Evolutionary conservation across 2,329 filamentous ascomycete genomes (phyloP).

Genomic region (Chrysoporthe deuterocubensis): DNA sequence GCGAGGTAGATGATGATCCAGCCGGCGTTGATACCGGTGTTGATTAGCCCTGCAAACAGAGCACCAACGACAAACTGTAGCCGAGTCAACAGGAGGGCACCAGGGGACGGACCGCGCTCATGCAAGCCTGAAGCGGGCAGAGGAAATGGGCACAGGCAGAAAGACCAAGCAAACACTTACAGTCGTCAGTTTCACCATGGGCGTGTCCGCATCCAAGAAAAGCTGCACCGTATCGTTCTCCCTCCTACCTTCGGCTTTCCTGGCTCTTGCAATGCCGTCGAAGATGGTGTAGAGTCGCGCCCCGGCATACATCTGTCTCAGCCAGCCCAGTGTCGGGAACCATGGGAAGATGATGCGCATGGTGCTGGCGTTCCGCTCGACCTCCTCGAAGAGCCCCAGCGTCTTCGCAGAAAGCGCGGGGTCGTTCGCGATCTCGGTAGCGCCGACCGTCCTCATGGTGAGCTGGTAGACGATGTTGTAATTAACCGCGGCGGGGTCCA

Average conservation of each 20-base stretch:
- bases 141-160: background rate
- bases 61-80: conserved; percentile 54
- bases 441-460: conserved; percentile 60
- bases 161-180: conserved; percentile 36
- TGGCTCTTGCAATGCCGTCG: conserved; percentile 49
- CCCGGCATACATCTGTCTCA: conserved; percentile 50
- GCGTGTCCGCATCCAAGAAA: conserved; percentile 56
- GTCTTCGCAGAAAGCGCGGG: conserved; percentile 45
- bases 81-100: background rate
- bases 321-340: conserved; percentile 49
- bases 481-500: conserved; percentile 58
- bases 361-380: conserved; percentile 50
- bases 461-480: conserved; percentile 58
- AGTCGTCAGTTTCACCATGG: conserved; percentile 46
- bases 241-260: conserved; percentile 45
- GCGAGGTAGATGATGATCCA: conserved; percentile 57
- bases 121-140: background rate
- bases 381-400: conserved; percentile 49
- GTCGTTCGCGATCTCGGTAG: conserved; percentile 56
- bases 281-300: conserved; percentile 53
- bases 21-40: conserved; percentile 58
- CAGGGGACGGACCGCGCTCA: background rate
- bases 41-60: conserved; percentile 61
- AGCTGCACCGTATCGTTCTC: conserved; percentile 57
- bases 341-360: conserved; percentile 56